A percentile compares a stretch with the other conserved stretches of the same genome.
Evolutionary conservation across 441 rosid species (phyloP).

Genomic region (Croton setiger): DNA sequence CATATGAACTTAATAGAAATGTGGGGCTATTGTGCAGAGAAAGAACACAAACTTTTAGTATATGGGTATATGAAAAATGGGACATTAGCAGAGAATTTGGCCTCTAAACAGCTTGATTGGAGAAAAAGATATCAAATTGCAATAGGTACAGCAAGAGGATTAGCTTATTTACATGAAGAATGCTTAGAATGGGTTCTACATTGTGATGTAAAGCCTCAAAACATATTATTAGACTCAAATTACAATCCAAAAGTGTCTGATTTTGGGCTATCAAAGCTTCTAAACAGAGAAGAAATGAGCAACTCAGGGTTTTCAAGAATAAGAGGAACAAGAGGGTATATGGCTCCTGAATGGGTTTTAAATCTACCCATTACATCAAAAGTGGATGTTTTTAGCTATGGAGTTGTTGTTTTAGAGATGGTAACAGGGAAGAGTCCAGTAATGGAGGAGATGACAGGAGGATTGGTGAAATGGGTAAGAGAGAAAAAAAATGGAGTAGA

Average conservation of each 20-base stretch:
- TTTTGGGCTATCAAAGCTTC: slow-evolving; percentile 3
- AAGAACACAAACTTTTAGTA: not conserved
- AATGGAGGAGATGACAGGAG: not conserved
- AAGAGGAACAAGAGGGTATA: not conserved
- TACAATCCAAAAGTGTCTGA: slow-evolving; percentile 1
- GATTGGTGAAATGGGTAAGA: slow-evolving; percentile 5
- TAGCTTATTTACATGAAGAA: not conserved
- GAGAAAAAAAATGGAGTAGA: not conserved
- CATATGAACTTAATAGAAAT: not conserved
- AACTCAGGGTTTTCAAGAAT: not conserved
- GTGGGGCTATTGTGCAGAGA: not conserved
- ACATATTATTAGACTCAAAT: not conserved
- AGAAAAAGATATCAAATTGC: not conserved
- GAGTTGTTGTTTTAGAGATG: slow-evolving; percentile 1
- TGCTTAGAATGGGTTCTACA: not conserved
- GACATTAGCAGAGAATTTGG: not conserved
- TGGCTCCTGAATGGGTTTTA: not conserved
- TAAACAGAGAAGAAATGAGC: not conserved
- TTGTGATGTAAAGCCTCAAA: not conserved
- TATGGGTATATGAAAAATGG: not conserved
- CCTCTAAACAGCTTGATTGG: not conserved
- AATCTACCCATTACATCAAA: not conserved
- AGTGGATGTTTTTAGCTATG: slow-evolving; percentile 4
- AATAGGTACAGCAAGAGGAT: slow-evolving; percentile 4
- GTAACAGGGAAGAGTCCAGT: not conserved